Percentiles rank a stretch among this genome's conserved stretches.
Evolutionary conservation across 129 eudicot species (phyloP).

Genomic region (Centella asiatica): DNA sequence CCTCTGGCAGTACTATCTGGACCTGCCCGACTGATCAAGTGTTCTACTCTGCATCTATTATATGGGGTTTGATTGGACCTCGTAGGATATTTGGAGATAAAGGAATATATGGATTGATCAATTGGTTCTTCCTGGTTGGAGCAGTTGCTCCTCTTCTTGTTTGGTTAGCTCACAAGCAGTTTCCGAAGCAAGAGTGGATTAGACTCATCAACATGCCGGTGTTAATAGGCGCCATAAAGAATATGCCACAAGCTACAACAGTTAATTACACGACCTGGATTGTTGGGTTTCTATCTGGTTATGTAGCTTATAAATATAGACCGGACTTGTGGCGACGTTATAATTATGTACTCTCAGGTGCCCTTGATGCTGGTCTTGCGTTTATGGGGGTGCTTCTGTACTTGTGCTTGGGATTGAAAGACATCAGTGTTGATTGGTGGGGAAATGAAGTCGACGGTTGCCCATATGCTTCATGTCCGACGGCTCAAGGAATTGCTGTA

Average conservation of each 20-base stretch:
- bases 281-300: constrained; percentile 74
- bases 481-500: constrained; percentile 46
- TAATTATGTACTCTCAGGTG: constrained; percentile 83
- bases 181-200: constrained; percentile 78
- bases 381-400: constrained; percentile 83
- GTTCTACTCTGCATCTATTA: constrained; percentile 84
- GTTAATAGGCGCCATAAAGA: constrained; percentile 62
- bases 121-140: constrained; percentile 83
- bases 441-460: constrained; percentile 84
- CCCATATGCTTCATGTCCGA: constrained; percentile 81
- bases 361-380: constrained; percentile 78
- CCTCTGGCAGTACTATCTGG: constrained; percentile 44
- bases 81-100: constrained; percentile 79
- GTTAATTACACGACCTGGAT: constrained; percentile 89
- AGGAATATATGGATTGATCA: constrained; percentile 65
- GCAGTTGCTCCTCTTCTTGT: constrained; percentile 79
- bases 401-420: constrained; percentile 56
- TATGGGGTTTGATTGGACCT: constrained; percentile 92
- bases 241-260: constrained; percentile 89
- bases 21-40: constrained; percentile 83
- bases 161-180: constrained; percentile 72
- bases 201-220: constrained; percentile 77
- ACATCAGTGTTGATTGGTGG: constrained; percentile 63
- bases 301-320: constrained; percentile 54
- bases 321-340: constrained; percentile 79